Percentiles rank a stretch among this genome's conserved stretches.
Conservation (phyloP, 805 yeast species). For the Candida alai region DNA sequence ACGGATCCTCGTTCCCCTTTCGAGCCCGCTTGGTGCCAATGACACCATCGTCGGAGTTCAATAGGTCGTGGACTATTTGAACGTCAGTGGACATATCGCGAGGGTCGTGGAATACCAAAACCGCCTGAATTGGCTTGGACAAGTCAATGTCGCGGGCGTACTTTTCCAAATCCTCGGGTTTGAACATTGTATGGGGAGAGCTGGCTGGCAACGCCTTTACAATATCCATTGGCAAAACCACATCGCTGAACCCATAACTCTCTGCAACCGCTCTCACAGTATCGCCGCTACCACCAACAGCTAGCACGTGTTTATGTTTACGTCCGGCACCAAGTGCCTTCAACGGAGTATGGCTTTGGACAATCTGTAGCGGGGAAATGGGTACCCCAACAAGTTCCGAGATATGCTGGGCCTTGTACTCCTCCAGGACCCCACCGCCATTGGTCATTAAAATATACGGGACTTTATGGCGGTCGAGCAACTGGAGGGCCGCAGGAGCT, state of each 20-base stretch:
- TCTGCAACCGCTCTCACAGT: slow-evolving; percentile 69
- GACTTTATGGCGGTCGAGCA: slow-evolving; percentile 49
- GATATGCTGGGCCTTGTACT: slow-evolving; percentile 41
- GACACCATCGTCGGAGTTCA: slow-evolving; percentile 59
- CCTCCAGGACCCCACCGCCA: slow-evolving; percentile 82
- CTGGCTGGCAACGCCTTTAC: slow-evolving; percentile 53
- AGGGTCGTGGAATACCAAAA: slow-evolving; percentile 84
- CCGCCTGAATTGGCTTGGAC: slow-evolving; percentile 58
- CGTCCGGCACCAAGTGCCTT: slow-evolving; percentile 48
- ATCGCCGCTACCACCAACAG: slow-evolving; percentile 79
- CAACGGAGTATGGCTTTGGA: slow-evolving; percentile 88
- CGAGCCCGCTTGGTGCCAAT: slow-evolving; percentile 55
- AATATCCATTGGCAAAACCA: slow-evolving; percentile 69
- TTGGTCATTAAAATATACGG: slow-evolving; percentile 87
- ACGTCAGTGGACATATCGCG: slow-evolving; percentile 83
- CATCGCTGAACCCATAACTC: slow-evolving; percentile 74
- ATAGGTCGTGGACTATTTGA: slow-evolving; percentile 70
- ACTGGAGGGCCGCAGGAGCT: slow-evolving; percentile 58
- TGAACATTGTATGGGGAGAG: slow-evolving; percentile 66
- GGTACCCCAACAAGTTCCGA: slow-evolving; percentile 23
- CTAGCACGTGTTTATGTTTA: slow-evolving; percentile 58
- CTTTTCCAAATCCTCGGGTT: slow-evolving; percentile 39
- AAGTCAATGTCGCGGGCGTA: slow-evolving; percentile 34
- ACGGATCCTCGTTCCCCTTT: slow-evolving; percentile 35
- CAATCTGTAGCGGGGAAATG: slow-evolving; percentile 59